Evolutionary conservation across 2,329 filamentous ascomycete species (phyloP), one percentile per base, ranked within the genome.

Genomic region (Pestalotiopsis sp.): DNA sequence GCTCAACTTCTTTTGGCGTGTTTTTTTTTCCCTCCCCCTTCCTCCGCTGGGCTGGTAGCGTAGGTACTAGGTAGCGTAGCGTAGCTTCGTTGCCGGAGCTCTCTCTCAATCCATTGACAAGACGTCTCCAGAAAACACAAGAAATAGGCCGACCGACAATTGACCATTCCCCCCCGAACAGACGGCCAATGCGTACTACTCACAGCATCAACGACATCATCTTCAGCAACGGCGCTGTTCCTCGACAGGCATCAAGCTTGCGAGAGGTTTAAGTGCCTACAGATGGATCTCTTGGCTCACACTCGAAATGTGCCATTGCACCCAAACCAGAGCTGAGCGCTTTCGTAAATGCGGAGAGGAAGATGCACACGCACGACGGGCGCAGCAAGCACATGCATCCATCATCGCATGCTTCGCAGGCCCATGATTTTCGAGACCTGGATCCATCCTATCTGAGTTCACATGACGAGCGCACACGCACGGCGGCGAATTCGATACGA

Each of bases 171-270:
- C 31, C 20, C 45, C 45, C 45, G 45, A 52, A 52, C 45, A 13
- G 17, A 52, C 45, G 45, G 45, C 45, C 45, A 52, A 52, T n/a
- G 45, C 45, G 45, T n/a, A 52, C 45, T 52, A 52, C n/a, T 49
- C n/a, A 14, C 41, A 49, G 41, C 4, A 62, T 62, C 59, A 38
- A 25, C 59, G 59, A 62, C 59, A 62, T 62, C 59, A 62, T 62
- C 38, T 31, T 36, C 31, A 62, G 9, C 27, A 39, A 59, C 57
- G 36, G 27, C 59, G 59, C 20, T 36, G 17, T 27, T 31, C 17
- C 25, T 39, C 27, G 17, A 39, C 27, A 20, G 25, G 31, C 27
- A 20, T 36, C 56, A 17, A 39, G 31, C n/a, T 36, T 20, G n/a
- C 36, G n/a, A 36, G 25, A 36, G 13, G n/a, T 9, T 39, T 14